phyloP scores from a whole-genome alignment of 2,329 filamentous ascomycete genomes.

The Epichloe glyceriae region DNA sequence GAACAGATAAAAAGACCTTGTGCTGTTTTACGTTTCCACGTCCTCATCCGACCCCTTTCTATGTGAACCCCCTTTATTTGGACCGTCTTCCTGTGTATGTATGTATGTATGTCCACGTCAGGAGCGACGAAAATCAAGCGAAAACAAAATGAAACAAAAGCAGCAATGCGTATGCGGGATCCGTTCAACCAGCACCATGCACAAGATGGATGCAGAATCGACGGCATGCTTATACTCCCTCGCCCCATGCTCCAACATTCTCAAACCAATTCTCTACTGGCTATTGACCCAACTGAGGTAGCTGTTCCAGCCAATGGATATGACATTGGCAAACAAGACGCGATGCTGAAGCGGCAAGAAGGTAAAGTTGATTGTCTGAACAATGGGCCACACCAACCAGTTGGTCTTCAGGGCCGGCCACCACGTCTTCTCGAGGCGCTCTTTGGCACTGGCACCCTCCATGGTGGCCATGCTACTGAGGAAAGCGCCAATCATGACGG shows the following conservation, averaged over 20 bases:
- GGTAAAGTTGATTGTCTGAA: constrained; percentile 80
- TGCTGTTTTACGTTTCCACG: not conserved
- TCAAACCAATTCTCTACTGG: constrained; percentile 14
- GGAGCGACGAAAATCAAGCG: not conserved
- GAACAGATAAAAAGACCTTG: not conserved
- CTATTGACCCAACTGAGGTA: constrained; percentile 51
- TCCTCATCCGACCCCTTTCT: not conserved
- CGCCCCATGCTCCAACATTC: constrained; percentile 1
- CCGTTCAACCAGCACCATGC: not conserved
- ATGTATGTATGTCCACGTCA: not conserved
- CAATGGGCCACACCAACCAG: constrained; percentile 76
- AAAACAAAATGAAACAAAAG: constrained; percentile 1
- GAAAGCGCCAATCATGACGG: constrained; percentile 71
- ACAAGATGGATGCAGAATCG: not conserved
- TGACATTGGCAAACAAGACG: constrained; percentile 73
- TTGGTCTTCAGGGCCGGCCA: constrained; percentile 63
- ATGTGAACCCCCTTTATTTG: not conserved
- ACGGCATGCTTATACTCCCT: constrained; percentile 1
- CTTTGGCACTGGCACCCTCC: constrained; percentile 47
- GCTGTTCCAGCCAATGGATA: constrained; percentile 56
- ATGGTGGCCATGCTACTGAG: constrained; percentile 72
- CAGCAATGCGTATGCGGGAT: not conserved
- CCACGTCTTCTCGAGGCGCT: constrained; percentile 65
- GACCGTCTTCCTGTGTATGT: not conserved
- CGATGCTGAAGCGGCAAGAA: constrained; percentile 73